A percentile compares a stretch with the other conserved stretches of the same genome.
Evolutionary conservation across 345 rosid species (phyloP).

Genomic region (Hypericum perforatum): DNA sequence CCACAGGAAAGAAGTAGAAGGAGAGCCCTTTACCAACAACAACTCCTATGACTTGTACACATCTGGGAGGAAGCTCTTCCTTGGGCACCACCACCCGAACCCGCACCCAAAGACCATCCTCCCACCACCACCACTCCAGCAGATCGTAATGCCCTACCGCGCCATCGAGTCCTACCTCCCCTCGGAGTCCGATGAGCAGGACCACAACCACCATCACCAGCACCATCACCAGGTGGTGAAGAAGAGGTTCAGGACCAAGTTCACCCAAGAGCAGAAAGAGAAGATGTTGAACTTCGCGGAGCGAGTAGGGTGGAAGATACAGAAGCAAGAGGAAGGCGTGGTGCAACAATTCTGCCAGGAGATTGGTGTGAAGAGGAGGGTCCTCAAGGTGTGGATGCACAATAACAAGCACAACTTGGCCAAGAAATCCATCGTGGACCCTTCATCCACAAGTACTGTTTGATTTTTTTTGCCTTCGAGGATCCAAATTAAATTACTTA

Average conservation of each 20-base stretch:
- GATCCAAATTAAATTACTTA: too few species aligned
- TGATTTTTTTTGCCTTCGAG: too few species aligned
- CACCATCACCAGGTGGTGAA: slow-evolving; percentile 16
- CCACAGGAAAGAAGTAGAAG: slow-evolving; percentile 45
- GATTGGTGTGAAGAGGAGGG: slow-evolving; percentile 42
- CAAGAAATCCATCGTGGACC: slow-evolving; percentile 2
- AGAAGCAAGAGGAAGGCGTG: slow-evolving; percentile 35
- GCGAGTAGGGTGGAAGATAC: slow-evolving; percentile 47
- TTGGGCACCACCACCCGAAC: slow-evolving; percentile 6
- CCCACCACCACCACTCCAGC: slow-evolving; percentile 8
- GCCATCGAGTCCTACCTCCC: slow-evolving; percentile 16
- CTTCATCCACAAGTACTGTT: too few species aligned
- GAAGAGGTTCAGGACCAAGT: slow-evolving; percentile 67
- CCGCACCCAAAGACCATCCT: slow-evolving; percentile 7
- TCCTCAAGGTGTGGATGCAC: slow-evolving; percentile 77
- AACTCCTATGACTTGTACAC: slow-evolving; percentile 1
- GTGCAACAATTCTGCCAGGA: slow-evolving; percentile 49
- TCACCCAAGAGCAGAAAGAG: slow-evolving; percentile 51
- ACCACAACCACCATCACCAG: slow-evolving; percentile 15
- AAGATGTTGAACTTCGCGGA: slow-evolving; percentile 54
- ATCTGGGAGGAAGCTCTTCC: slow-evolving; percentile 11
- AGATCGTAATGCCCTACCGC: slow-evolving; percentile 9
- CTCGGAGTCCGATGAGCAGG: slow-evolving; percentile 26
- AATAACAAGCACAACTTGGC: slow-evolving; percentile 42
- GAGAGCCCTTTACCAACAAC: slow-evolving; percentile 13